These are phyloP conservation scores for Talaromyces sp. DNA, from an alignment of 2,329 filamentous ascomycete species.

Conservation along the genomic window DNA sequence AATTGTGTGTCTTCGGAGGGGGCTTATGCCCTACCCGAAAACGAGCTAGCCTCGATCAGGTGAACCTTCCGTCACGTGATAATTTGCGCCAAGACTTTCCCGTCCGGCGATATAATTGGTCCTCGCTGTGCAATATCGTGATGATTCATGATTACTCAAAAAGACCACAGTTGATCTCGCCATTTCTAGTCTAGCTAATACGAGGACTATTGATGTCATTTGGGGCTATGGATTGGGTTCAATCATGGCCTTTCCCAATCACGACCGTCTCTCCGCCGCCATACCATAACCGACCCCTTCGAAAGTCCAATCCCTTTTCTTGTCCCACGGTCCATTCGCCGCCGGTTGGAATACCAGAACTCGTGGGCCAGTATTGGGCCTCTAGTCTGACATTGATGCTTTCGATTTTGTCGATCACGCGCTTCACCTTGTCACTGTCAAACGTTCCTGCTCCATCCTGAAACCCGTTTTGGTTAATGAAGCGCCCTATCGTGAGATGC, in stretches of 20 bases:
- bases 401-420: slow-evolving; percentile 67
- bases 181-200: neutral
- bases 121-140: neutral
- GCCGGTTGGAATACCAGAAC: slow-evolving; percentile 37
- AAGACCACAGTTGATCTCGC: neutral
- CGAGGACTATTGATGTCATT: neutral
- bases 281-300: slow-evolving; percentile 79
- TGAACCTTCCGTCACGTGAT: neutral
- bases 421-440: slow-evolving; percentile 52
- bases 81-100: neutral
- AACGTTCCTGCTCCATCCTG: slow-evolving; percentile 14
- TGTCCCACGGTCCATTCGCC: slow-evolving; percentile 87
- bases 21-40: slow-evolving; percentile 39
- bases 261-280: slow-evolving; percentile 69
- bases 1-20: slow-evolving; percentile 22
- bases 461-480: slow-evolving; percentile 62
- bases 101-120: neutral
- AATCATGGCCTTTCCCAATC: slow-evolving; percentile 44
- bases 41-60: slow-evolving; percentile 5
- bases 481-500: slow-evolving; percentile 82
- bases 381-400: slow-evolving; percentile 72
- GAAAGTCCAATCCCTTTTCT: slow-evolving; percentile 71
- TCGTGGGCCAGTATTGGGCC: slow-evolving; percentile 62
- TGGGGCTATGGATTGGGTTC: neutral
- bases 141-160: neutral